Base-by-base conservation (phyloP, 768 basidiomycete species). In the Psilocybe sp. region DNA sequence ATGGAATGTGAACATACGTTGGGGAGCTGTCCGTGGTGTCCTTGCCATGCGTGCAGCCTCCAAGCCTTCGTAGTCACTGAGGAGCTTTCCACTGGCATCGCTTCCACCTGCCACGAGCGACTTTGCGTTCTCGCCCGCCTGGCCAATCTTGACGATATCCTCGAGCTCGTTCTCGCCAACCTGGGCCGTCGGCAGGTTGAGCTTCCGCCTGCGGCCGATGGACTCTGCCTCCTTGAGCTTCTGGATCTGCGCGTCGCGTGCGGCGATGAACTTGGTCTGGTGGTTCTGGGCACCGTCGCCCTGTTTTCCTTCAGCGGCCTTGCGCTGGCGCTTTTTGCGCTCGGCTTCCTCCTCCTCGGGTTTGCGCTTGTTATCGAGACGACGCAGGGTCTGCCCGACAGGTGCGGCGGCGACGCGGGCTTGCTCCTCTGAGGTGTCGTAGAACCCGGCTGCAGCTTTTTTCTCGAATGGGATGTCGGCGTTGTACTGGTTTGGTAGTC, bases 401-500 rank as follows among this genome's bases (percentile, higher is more conserved):
- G 91, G 96, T 0, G 96, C 92, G n/a, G 83, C 76, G 12, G 89
- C 82, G 35, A 85, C 74, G 43, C 90, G 87, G 4, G 92, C 87
- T 61, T 94, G 87, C 64, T 99, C 97, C 57, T 96, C 97, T 0
- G 87, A 80, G 2, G 92, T 94, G 64, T 99, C 97, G 68, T 98
- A 99, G 71, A 99, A 99, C 0, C 97, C 97, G 9, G 95, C 71
- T 0, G 92, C 94, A 0, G 97, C 79, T 63, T 91, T 91, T 74
- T 98, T 98, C 73, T 99, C 97, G 64, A 98, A 98, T 0, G 97
- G 97, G 57, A 98, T 97, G 64, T 99, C 97, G 44, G 93, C 84
- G 61, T 98, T 99, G 72, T 98, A 99, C 90, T 97, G 57, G 18
- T 32, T 34, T 14, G 10, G n/a, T 44, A 23, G 28, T 44, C 48